Percentiles rank a stretch among this genome's conserved stretches.
Conservation (phyloP, 179 eudicot genomes). For the Gypsophila paniculata region DNA sequence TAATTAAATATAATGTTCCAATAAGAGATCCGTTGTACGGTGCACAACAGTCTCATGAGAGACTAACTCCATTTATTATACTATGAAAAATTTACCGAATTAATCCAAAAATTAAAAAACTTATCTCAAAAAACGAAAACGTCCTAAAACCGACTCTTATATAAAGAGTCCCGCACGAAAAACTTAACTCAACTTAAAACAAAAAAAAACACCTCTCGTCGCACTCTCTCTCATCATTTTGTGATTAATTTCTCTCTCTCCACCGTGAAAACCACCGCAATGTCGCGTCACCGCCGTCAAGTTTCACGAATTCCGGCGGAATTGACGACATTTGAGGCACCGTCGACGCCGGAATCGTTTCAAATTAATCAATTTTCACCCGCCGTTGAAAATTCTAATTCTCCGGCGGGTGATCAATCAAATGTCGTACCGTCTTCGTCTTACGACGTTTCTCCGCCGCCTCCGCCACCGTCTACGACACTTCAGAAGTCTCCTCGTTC, state of each 20-base stretch:
- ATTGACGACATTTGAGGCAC: background rate
- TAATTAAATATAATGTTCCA: no score
- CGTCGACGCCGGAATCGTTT: slow-evolving; percentile 15
- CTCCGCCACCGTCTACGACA: slow-evolving; percentile 15
- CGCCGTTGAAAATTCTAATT: background rate
- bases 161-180: no score
- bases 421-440: background rate
- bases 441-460: slow-evolving; percentile 1
- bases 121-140: no score
- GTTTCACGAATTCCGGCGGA: slow-evolving; percentile 20
- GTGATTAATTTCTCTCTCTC: slow-evolving; percentile 3
- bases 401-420: background rate
- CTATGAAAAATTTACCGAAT: no score
- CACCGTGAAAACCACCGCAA: slow-evolving; percentile 18
- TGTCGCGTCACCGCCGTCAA: slow-evolving; percentile 38
- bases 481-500: no score
- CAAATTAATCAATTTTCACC: slow-evolving; percentile 12
- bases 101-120: no score
- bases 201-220: no score
- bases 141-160: no score
- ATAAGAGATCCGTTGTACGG: no score
- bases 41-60: no score
- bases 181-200: no score
- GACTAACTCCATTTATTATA: no score
- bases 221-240: background rate